Conservation (phyloP, 768 basidiomycete species). For the Austroboletus festivus region DNA sequence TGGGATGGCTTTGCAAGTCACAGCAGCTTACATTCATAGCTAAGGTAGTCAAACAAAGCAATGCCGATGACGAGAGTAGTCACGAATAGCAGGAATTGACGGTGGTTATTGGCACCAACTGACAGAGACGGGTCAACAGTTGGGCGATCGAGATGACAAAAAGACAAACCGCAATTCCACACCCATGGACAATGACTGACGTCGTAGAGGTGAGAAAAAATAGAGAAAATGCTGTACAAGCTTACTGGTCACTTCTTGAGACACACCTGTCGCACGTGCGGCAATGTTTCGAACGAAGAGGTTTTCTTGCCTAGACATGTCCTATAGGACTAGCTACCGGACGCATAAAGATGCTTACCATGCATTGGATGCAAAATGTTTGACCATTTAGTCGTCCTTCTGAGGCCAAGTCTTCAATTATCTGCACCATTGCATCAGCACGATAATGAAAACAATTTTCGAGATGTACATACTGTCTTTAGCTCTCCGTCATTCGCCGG, state of each 20-base stretch:
- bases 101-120: slow-evolving; percentile 93
- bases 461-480: slow-evolving; percentile 61
- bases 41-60: slow-evolving; percentile 75
- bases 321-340: neutral
- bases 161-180: slow-evolving; percentile 87
- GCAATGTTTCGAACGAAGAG: slow-evolving; percentile 93
- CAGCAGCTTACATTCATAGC: slow-evolving; percentile 67
- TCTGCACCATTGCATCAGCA: slow-evolving; percentile 38
- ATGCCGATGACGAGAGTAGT: slow-evolving; percentile 81
- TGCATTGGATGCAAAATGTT: slow-evolving; percentile 94
- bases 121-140: slow-evolving; percentile 7
- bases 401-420: slow-evolving; percentile 87
- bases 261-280: slow-evolving; percentile 88
- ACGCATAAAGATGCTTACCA: slow-evolving; percentile 48
- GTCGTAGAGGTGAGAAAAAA: neutral
- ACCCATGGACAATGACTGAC: slow-evolving; percentile 96
- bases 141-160: neutral
- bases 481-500: slow-evolving; percentile 81
- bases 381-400: slow-evolving; percentile 90
- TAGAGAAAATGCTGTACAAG: slow-evolving; percentile 10
- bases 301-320: slow-evolving; percentile 66
- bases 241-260: slow-evolving; percentile 91
- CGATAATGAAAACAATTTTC: neutral
- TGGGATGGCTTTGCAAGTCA: neutral
- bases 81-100: slow-evolving; percentile 95